Percentiles rank a stretch among this genome's conserved stretches.
phyloP scores from a whole-genome alignment of 768 basidiomycete species.

The Lactifluus volemus region DNA sequence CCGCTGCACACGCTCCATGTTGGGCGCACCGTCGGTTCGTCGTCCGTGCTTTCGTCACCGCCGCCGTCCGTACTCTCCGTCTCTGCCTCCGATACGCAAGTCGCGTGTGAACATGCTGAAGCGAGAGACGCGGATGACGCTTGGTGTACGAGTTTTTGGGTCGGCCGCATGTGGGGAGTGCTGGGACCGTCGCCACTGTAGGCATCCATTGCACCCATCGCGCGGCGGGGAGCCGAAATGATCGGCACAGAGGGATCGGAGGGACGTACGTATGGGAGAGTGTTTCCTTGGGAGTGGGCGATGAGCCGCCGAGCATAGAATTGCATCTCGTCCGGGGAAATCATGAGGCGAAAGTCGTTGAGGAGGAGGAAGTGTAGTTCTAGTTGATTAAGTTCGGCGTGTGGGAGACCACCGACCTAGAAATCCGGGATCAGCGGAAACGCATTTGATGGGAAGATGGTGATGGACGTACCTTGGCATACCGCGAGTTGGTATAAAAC shows the following conservation, averaged over 20 bases:
- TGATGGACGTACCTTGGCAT: conserved; percentile 72
- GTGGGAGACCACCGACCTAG: conserved; percentile 92
- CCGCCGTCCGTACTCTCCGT: conserved; percentile 29
- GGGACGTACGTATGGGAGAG: conserved; percentile 17
- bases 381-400: conserved; percentile 88
- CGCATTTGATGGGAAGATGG: conserved; percentile 2
- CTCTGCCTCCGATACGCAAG: conserved; percentile 29
- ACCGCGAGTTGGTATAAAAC: conserved; percentile 97
- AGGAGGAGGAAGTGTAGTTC: conserved; percentile 95
- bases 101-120: conserved; percentile 25
- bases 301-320: conserved; percentile 88
- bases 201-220: conserved; percentile 46
- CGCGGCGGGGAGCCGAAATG: conserved; percentile 24
- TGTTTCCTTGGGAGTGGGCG: conserved; percentile 42
- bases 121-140: conserved; percentile 19
- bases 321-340: conserved; percentile 88
- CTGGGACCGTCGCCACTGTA: conserved; percentile 16
- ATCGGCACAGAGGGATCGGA: conserved; percentile 1
- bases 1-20: conserved; percentile 11
- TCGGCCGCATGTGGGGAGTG: conserved; percentile 15
- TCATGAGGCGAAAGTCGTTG: conserved; percentile 89
- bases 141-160: conserved; percentile 13
- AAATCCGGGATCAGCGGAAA: conserved; percentile 3
- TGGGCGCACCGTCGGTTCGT: conserved; percentile 75
- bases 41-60: conserved; percentile 50